phyloP scores from a whole-genome alignment of 495 filamentous ascomycete genomes.

The Collariella sp. region DNA sequence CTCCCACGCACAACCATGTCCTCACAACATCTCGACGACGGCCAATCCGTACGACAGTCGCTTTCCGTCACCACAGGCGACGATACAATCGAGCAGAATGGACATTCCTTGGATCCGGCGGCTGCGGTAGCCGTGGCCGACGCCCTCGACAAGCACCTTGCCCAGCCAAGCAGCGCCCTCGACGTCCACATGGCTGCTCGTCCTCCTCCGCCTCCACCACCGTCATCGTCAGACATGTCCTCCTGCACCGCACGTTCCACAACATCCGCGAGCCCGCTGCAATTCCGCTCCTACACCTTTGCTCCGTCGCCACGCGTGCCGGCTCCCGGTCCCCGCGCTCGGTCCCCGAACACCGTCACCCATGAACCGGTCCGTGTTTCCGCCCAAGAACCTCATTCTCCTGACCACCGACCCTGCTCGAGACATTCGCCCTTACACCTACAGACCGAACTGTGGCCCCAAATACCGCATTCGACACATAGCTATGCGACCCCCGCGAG shows the following conservation, averaged over 20 bases:
- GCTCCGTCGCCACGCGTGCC: slow-evolving; percentile 26
- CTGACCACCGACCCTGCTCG: slow-evolving; percentile 17
- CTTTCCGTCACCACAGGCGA: slow-evolving; percentile 4
- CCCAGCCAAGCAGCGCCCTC: slow-evolving; percentile 17
- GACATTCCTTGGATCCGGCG: slow-evolving; percentile 6
- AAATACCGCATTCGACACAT: slow-evolving; percentile 19
- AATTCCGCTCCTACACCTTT: slow-evolving; percentile 28
- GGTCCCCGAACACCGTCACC: slow-evolving; percentile 2
- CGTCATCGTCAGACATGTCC: slow-evolving; percentile 6
- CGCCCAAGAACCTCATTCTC: slow-evolving; percentile 8
- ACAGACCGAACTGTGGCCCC: slow-evolving; percentile 28
- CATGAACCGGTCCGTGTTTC: slow-evolving; percentile 9
- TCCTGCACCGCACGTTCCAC: slow-evolving; percentile 9
- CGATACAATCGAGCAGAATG: slow-evolving; percentile 16
- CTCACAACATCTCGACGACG: slow-evolving; percentile 1
- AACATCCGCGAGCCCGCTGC: slow-evolving; percentile 15
- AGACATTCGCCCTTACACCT: slow-evolving; percentile 23
- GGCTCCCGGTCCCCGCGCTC: not conserved
- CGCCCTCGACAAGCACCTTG: slow-evolving; percentile 15
- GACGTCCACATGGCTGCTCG: slow-evolving; percentile 5
- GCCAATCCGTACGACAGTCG: not conserved
- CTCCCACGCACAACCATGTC: slow-evolving; percentile 15
- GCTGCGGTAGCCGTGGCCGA: slow-evolving; percentile 21
- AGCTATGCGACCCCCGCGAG: slow-evolving; percentile 20
- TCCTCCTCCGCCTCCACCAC: not conserved